Evolutionary conservation across 2,329 filamentous ascomycete genomes (phyloP).

Genomic region (Arthrocladium fulminans): DNA sequence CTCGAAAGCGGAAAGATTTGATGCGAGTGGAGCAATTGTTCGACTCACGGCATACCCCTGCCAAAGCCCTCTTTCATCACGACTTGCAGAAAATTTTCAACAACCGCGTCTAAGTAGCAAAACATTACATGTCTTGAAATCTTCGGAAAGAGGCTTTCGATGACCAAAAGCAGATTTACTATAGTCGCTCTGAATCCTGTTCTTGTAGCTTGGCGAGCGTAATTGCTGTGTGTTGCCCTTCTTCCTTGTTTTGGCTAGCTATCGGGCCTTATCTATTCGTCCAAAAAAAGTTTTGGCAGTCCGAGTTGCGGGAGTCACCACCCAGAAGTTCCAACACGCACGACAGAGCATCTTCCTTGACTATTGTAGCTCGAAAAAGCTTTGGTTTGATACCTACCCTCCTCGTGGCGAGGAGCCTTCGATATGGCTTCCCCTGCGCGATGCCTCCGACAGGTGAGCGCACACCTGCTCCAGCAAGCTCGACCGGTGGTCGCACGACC

Average conservation of each 20-base stretch:
- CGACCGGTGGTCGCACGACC: constrained; percentile 13
- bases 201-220: not conserved
- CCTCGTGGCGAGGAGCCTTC: constrained; percentile 2
- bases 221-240: not conserved
- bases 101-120: not conserved
- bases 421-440: constrained; percentile 20
- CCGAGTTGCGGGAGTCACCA: not conserved
- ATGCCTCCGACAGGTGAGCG: constrained; percentile 17
- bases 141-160: not conserved
- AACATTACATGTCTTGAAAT: not conserved
- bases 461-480: constrained; percentile 17
- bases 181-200: not conserved
- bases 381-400: not conserved
- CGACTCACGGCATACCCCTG: too few species aligned
- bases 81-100: constrained; percentile 9
- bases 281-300: not conserved
- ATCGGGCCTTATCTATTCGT: constrained; percentile 8
- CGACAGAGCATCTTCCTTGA: not conserved
- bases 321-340: not conserved
- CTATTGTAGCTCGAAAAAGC: not conserved
- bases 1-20: constrained; percentile 3
- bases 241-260: not conserved
- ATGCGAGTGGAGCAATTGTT: not conserved
- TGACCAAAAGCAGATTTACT: not conserved
- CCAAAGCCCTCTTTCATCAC: constrained; percentile 4